Conservation (phyloP, 371 early-diverging fungal species). For the Batkoa obscura region DNA sequence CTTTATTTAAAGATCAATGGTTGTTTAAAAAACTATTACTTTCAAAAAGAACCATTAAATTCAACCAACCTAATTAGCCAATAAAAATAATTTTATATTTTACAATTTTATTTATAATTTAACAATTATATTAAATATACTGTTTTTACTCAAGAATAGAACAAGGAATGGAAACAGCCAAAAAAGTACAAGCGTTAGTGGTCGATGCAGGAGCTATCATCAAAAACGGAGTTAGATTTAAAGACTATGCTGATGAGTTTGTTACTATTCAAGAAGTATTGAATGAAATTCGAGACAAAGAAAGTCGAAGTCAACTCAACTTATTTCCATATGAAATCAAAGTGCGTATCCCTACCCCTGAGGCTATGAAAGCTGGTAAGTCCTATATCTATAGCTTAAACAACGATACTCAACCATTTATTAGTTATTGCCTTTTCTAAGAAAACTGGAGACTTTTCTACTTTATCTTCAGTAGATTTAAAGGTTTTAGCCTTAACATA, state of each 20-base stretch:
- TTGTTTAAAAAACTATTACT: too few species aligned
- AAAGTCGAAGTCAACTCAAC: slow-evolving; percentile 43
- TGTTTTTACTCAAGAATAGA: too few species aligned
- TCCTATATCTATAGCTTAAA: background rate
- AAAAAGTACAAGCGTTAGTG: slow-evolving; percentile 1
- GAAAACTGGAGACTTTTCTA: slow-evolving; percentile 80
- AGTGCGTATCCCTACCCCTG: slow-evolving; percentile 46
- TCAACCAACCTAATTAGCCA: too few species aligned
- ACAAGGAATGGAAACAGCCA: background rate
- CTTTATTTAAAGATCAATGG: too few species aligned
- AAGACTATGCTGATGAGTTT: slow-evolving; percentile 42
- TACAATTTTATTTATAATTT: too few species aligned
- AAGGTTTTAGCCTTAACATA: slow-evolving; percentile 75
- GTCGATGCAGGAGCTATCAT: slow-evolving; percentile 9
- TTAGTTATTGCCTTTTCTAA: slow-evolving; percentile 65
- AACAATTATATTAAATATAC: too few species aligned
- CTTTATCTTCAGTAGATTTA: slow-evolving; percentile 67
- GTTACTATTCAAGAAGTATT: slow-evolving; percentile 79
- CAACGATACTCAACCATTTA: background rate
- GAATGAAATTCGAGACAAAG: slow-evolving; percentile 60
- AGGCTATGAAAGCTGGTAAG: slow-evolving; percentile 51
- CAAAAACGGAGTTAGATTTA: background rate
- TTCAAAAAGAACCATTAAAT: too few species aligned
- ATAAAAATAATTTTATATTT: too few species aligned
- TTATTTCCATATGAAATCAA: slow-evolving; percentile 43